These are phyloP conservation scores for Candida chauliodis DNA, from an alignment of 805 yeast genomes.

Conservation along the genomic window DNA sequence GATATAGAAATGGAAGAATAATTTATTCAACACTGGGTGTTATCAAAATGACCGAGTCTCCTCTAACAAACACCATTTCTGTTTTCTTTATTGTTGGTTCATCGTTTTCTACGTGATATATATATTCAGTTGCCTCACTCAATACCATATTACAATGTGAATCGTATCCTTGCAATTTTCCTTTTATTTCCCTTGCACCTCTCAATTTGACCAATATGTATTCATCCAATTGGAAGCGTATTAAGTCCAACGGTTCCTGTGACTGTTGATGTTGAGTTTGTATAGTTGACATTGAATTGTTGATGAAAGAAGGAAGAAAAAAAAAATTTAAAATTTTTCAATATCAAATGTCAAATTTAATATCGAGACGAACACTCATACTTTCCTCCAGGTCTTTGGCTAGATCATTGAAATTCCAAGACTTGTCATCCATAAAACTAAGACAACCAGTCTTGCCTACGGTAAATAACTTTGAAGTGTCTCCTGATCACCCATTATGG, in stretches of 20 bases:
- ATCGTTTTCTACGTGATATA: constrained; percentile 44
- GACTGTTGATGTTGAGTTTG: constrained; percentile 28
- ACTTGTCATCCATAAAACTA: constrained; percentile 43
- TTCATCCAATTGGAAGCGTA: constrained; percentile 84
- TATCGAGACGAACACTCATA: background rate
- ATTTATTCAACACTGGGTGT: constrained; percentile 36
- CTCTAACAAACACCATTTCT: constrained; percentile 93
- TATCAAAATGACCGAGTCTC: constrained; percentile 92
- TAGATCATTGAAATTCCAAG: constrained; percentile 4
- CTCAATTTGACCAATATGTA: constrained; percentile 81
- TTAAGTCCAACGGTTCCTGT: constrained; percentile 84
- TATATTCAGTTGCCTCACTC: constrained; percentile 86
- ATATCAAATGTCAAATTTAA: background rate
- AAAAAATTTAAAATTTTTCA: constrained; percentile 1
- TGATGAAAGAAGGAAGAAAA: constrained; percentile 1
- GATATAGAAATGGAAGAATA: constrained; percentile 13
- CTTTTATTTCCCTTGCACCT: constrained; percentile 90
- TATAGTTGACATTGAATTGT: constrained; percentile 25
- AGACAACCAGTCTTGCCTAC: constrained; percentile 87
- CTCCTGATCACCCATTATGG: constrained; percentile 92
- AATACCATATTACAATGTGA: constrained; percentile 95
- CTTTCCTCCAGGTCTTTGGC: background rate
- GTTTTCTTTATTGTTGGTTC: constrained; percentile 45
- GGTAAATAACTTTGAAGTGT: constrained; percentile 62
- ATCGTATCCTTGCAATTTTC: constrained; percentile 90